Percentiles rank a stretch among this genome's conserved stretches.
Evolutionary conservation across 768 basidiomycete genomes (phyloP).

Genomic region (Mycena maculata): DNA sequence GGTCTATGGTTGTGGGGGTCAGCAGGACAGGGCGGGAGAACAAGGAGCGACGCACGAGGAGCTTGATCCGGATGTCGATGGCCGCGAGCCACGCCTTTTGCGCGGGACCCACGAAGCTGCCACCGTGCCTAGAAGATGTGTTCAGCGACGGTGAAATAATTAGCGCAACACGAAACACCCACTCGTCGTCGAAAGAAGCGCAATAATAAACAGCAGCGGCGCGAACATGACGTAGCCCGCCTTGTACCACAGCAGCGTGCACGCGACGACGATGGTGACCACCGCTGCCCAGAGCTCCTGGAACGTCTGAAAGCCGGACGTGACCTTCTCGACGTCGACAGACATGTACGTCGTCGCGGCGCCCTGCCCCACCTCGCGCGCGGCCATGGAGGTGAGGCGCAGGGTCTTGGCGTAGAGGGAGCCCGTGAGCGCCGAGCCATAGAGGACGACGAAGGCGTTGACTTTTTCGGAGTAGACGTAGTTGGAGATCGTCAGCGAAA

Average conservation of each 20-base stretch:
- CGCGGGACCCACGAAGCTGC: constrained; percentile 11
- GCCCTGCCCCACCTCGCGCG: constrained; percentile 24
- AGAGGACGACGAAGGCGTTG: constrained; percentile 27
- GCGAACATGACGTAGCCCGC: constrained; percentile 22
- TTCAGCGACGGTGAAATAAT: not conserved
- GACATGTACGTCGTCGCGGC: constrained; percentile 29
- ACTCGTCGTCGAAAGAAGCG: constrained; percentile 4
- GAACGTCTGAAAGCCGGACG: constrained; percentile 10
- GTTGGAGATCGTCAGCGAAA: not conserved
- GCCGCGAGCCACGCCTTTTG: constrained; percentile 25
- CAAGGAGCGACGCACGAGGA: constrained; percentile 10
- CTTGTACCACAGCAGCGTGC: constrained; percentile 20
- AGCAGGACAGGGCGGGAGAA: no score
- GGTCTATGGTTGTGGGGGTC: no score
- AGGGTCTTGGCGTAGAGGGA: constrained; percentile 22
- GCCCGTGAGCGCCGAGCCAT: constrained; percentile 24
- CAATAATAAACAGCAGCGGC: constrained; percentile 12
- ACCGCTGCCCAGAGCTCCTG: constrained; percentile 22
- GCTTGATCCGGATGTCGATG: constrained; percentile 22
- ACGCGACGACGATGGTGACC: constrained; percentile 16
- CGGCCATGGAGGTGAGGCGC: constrained; percentile 14
- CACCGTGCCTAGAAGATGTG: not conserved
- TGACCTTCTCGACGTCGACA: constrained; percentile 23
- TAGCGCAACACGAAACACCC: not conserved
- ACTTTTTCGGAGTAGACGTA: constrained; percentile 9